Conservation (phyloP, 306 rosid species). For the Fragaria ananassa region DNA sequence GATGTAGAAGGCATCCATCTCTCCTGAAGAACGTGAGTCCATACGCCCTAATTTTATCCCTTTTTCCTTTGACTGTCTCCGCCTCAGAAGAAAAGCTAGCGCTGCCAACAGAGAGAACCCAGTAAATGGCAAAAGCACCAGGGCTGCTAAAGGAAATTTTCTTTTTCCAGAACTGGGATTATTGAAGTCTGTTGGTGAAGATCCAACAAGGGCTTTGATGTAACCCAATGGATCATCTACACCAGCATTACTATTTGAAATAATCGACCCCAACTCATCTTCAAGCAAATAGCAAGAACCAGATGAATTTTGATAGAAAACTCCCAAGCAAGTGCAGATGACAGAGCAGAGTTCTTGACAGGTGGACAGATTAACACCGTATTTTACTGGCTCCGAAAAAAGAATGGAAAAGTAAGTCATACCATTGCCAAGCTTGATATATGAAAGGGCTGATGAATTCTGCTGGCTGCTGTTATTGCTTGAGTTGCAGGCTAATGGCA, state of each 20-base stretch:
- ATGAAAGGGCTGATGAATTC: slow-evolving; percentile 50
- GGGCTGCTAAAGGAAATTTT: slow-evolving; percentile 51
- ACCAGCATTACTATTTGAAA: slow-evolving; percentile 23
- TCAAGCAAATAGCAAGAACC: slow-evolving; percentile 68
- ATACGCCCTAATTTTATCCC: slow-evolving; percentile 46
- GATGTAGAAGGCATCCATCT: slow-evolving; percentile 62
- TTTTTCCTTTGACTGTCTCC: slow-evolving; percentile 23
- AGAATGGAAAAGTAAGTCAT: slow-evolving; percentile 46
- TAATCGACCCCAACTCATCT: slow-evolving; percentile 62
- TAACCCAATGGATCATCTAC: slow-evolving; percentile 44
- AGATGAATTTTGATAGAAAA: slow-evolving; percentile 52
- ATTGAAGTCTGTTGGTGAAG: slow-evolving; percentile 10
- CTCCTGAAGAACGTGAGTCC: slow-evolving; percentile 49
- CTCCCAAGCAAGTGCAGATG: slow-evolving; percentile 76
- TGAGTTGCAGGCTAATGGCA: slow-evolving; percentile 52
- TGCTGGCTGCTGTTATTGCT: slow-evolving; percentile 16
- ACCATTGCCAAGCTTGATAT: slow-evolving; percentile 52
- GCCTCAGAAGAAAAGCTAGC: slow-evolving; percentile 47
- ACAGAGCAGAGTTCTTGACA: slow-evolving; percentile 66
- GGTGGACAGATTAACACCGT: slow-evolving; percentile 41
- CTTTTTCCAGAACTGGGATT: slow-evolving; percentile 18
- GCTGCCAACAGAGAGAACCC: slow-evolving; percentile 48
- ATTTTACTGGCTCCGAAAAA: slow-evolving; percentile 42
- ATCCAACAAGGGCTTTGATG: slow-evolving; percentile 40
- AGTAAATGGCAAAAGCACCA: slow-evolving; percentile 55